phyloP scores from a whole-genome alignment of 768 basidiomycete species.

The Baorangia bicolor region DNA sequence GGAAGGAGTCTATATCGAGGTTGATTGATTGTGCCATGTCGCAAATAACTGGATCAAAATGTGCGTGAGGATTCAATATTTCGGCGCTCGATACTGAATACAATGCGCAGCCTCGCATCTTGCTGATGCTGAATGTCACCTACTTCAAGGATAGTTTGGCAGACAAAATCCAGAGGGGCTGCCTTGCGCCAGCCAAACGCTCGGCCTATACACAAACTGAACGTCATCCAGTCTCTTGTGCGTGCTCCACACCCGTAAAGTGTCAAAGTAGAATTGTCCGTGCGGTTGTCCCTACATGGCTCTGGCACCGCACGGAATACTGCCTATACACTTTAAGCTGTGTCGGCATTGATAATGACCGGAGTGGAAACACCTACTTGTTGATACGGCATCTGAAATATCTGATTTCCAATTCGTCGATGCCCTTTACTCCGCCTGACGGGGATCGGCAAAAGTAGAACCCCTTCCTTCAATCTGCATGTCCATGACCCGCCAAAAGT shows the following conservation, averaged over 20 bases:
- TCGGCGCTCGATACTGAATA: background rate
- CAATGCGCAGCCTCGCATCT: background rate
- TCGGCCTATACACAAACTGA: background rate
- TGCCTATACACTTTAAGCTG: background rate
- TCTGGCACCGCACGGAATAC: background rate
- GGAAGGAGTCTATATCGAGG: slow-evolving; percentile 7
- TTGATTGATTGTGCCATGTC: slow-evolving; percentile 5
- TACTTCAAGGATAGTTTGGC: background rate
- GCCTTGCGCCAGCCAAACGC: background rate
- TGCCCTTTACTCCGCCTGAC: background rate
- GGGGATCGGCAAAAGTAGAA: slow-evolving; percentile 35
- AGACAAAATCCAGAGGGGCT: background rate
- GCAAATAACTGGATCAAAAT: background rate
- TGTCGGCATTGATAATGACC: background rate
- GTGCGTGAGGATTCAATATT: background rate
- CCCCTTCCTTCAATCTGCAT: slow-evolving; percentile 66
- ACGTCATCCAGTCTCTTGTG: background rate
- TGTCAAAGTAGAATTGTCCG: background rate
- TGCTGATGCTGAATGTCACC: background rate
- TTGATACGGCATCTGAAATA: background rate
- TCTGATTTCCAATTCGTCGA: background rate
- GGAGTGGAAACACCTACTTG: slow-evolving; percentile 1
- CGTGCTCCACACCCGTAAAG: background rate
- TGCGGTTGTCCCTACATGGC: background rate
- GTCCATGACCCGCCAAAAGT: slow-evolving; percentile 73